These are phyloP conservation scores for Aspergillus biplanus DNA, from an alignment of 495 filamentous ascomycete genomes.

Conservation along the genomic window DNA sequence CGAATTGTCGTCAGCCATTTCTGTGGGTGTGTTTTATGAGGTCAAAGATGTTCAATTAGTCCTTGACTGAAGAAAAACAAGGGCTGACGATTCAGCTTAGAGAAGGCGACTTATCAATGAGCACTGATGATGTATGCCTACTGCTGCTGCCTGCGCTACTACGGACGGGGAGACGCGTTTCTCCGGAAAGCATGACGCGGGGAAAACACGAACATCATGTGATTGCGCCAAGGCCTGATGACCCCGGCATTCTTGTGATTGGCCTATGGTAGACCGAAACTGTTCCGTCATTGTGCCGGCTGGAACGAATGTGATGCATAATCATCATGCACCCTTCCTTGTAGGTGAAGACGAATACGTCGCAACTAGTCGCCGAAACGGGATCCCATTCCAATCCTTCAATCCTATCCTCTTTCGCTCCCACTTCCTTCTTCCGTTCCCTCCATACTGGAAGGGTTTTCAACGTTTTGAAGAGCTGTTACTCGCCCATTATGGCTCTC, in stretches of 20 bases:
- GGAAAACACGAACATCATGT: constrained; percentile 46
- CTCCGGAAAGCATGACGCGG: constrained; percentile 29
- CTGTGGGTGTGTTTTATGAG: neutral
- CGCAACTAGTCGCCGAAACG: neutral
- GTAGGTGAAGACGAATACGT: no score
- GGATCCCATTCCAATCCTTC: neutral
- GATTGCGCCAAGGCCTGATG: constrained; percentile 36
- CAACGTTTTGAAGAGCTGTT: neutral
- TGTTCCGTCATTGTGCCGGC: constrained; percentile 24
- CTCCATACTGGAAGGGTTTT: neutral
- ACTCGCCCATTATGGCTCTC: constrained; percentile 38
- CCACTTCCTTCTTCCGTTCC: neutral
- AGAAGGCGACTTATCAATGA: neutral
- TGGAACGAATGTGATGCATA: constrained; percentile 11
- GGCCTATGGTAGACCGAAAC: constrained; percentile 20
- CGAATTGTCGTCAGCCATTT: constrained; percentile 50
- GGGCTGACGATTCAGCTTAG: neutral
- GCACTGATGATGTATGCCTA: constrained; percentile 16
- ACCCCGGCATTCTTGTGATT: constrained; percentile 34
- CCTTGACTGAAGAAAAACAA: neutral
- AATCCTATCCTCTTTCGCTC: neutral
- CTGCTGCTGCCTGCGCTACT: constrained; percentile 28
- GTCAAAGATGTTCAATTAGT: neutral
- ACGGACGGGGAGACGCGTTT: constrained; percentile 23
- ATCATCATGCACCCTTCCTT: neutral